Percentiles rank a stretch among this genome's conserved stretches.
Evolutionary conservation across 1,284 basidiomycete species (phyloP).

Genomic region (Gymnopus androsaceus): DNA sequence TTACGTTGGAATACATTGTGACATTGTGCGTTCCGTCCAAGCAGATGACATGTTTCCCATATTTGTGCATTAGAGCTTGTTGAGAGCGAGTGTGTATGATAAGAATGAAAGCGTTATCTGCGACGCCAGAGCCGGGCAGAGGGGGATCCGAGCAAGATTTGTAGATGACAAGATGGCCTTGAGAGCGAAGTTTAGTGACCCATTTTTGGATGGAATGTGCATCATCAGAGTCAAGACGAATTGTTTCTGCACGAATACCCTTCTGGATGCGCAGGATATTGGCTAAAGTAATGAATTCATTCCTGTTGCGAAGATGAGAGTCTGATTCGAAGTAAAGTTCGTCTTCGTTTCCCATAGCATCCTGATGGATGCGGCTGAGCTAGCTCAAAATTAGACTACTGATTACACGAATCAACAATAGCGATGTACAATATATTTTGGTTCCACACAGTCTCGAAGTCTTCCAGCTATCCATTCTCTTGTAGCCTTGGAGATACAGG

Average conservation of each 20-base stretch:
- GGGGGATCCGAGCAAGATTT: background rate
- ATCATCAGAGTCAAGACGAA: slow-evolving; percentile 19
- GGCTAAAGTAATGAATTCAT: slow-evolving; percentile 1
- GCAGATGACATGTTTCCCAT: slow-evolving; percentile 16
- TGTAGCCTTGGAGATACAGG: slow-evolving; percentile 7
- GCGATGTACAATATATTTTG: background rate
- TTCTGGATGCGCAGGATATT: slow-evolving; percentile 18
- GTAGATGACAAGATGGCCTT: background rate
- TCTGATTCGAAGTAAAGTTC: background rate
- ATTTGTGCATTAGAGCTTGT: slow-evolving; percentile 9
- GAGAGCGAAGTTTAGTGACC: slow-evolving; percentile 10
- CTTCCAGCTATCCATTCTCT: slow-evolving; percentile 8
- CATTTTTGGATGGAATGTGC: slow-evolving; percentile 17
- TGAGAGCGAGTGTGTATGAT: slow-evolving; percentile 23
- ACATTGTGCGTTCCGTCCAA: slow-evolving; percentile 26
- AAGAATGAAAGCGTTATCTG: background rate
- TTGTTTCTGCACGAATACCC: slow-evolving; percentile 19
- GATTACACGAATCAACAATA: background rate
- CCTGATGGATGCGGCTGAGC: too few relatives aligned
- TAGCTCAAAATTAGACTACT: too few relatives aligned
- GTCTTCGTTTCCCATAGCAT: too few relatives aligned
- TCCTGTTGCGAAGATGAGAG: background rate
- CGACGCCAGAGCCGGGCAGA: background rate
- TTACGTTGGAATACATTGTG: slow-evolving; percentile 21
- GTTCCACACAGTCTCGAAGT: background rate